Base-by-base conservation (phyloP, 805 yeast genomes). In the Maudiozyma barnettii region DNA sequence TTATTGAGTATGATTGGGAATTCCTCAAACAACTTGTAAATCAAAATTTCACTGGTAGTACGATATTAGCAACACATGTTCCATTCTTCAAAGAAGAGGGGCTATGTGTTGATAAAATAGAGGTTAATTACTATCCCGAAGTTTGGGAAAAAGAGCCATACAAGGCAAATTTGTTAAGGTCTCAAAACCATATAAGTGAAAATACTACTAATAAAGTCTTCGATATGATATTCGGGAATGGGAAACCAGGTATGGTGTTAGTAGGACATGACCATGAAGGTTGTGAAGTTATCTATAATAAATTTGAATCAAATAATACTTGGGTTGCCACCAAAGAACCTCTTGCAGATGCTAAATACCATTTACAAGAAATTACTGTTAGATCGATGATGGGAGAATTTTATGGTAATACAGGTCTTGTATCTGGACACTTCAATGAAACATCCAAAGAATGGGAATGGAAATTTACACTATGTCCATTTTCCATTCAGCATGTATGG, bases 221-320 rank as follows among this genome's bases (percentile, higher is more conserved):
- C 54, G 74, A 84, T 54, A 72, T 81, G n/a, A 73, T 86, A 14
- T 91, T 91, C 61, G 77, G 77, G 36, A 76, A 76, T 54, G 66
- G 71, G 8, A 76, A 78, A 52, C 79, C 83, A 18, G 98, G 98
- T 19, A 71, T 91, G 9, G 79, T 93, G 3, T 67, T 91, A 39
- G 86, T 96, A 0, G 99, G 99, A 1, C 99, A 93, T 66, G 99
- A 93, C 60, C 99, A 93, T 60, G 90, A 82, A 54, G 99, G 99
- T 1, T 93, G 99, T 61, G 82, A 79, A 54, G 76, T 81, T 35
- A 73, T 75, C 63, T 87, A 84, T 62, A 78, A 76, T 60, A 71
- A 59, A 49, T 62, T 74, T 44, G 51, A 52, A 8, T 60, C 61
- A 1, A 59, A 60, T 18, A 72, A 71, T 5, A 65, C 69, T 16